Conservation (phyloP, 345 rosid genomes). For the Brassica napus region DNA sequence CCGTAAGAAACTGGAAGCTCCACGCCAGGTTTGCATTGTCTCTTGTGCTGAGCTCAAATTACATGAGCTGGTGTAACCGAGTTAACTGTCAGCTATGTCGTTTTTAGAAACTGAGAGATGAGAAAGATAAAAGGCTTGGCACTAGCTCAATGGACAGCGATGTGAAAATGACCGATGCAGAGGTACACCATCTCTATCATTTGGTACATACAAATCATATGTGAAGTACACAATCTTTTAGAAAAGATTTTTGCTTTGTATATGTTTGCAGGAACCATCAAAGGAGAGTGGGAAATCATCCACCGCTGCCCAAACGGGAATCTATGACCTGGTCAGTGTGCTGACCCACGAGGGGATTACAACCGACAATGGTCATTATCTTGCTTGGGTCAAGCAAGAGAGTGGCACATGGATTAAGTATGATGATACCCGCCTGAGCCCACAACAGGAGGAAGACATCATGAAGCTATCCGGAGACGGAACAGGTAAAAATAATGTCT, state of each 20-base stretch:
- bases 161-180: constrained; percentile 75
- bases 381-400: constrained; percentile 97
- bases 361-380: constrained; percentile 96
- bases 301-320: constrained; percentile 57
- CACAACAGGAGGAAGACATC: constrained; percentile 88
- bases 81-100: constrained; percentile 16
- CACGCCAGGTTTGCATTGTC: constrained; percentile 68
- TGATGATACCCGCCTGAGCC: constrained; percentile 75
- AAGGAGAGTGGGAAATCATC: constrained; percentile 66
- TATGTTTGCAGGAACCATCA: constrained; percentile 61
- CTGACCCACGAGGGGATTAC: constrained; percentile 96
- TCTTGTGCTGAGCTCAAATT: background rate
- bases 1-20: constrained; percentile 68
- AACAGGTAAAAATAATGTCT: too few species aligned
- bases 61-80: background rate
- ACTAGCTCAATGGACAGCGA: constrained; percentile 57
- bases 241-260: background rate
- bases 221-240: background rate
- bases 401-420: constrained; percentile 92
- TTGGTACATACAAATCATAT: background rate
- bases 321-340: constrained; percentile 89
- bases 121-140: constrained; percentile 86
- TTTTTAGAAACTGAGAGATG: constrained; percentile 74
- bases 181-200: constrained; percentile 48
- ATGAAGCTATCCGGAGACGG: constrained; percentile 76